Conservation (phyloP, 768 basidiomycete genomes). For the Daedaleopsis nitida region DNA sequence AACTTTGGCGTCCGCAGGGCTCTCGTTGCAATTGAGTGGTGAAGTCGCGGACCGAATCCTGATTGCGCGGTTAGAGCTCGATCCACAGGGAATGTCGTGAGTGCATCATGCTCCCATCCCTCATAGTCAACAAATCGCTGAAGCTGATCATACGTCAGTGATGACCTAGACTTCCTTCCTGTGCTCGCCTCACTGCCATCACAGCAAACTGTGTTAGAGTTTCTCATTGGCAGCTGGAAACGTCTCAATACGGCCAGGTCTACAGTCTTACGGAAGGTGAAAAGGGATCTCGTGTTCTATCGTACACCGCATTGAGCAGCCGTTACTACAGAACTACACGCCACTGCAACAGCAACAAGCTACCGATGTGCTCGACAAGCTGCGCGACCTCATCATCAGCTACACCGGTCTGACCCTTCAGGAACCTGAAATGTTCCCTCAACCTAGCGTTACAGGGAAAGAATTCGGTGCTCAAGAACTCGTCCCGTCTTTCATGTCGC, state of each 20-base stretch:
- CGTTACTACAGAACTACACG: constrained; percentile 51
- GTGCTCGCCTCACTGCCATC: constrained; percentile 77
- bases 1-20: constrained; percentile 11
- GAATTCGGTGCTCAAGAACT: constrained; percentile 79
- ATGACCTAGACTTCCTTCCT: constrained; percentile 73
- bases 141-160: constrained; percentile 39
- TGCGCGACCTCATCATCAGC: constrained; percentile 82
- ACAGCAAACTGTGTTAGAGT: constrained; percentile 84
- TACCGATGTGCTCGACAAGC: constrained; percentile 64
- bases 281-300: neutral
- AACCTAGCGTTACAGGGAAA: constrained; percentile 68
- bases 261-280: constrained; percentile 65
- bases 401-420: constrained; percentile 89
- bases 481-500: constrained; percentile 74
- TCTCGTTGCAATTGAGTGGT: constrained; percentile 45
- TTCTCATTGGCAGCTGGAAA: constrained; percentile 91
- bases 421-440: constrained; percentile 94
- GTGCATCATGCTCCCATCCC: constrained; percentile 30
- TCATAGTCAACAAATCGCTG: constrained; percentile 8
- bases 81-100: constrained; percentile 71
- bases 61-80: constrained; percentile 81
- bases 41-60: constrained; percentile 77
- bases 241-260: constrained; percentile 62
- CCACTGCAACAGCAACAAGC: constrained; percentile 67
- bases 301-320: neutral